Evolutionary conservation across 1,284 basidiomycete genomes (phyloP).

Genomic region (Lentinula novae-zelandiae): DNA sequence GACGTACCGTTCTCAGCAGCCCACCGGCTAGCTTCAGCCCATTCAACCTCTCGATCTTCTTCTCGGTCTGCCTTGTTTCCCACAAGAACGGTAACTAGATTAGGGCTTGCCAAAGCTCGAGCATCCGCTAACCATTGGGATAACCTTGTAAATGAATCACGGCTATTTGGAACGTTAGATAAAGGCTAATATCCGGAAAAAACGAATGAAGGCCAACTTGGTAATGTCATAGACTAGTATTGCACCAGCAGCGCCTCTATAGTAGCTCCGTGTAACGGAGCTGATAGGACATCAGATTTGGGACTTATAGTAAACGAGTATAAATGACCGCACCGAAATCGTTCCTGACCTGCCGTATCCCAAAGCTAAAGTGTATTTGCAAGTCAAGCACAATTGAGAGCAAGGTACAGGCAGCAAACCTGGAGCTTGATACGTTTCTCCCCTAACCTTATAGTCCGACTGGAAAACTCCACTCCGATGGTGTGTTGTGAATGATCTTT

Average conservation of each 20-base stretch:
- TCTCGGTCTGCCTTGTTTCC: constrained; percentile 96
- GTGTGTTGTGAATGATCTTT: constrained; percentile 97
- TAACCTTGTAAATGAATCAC: constrained; percentile 78
- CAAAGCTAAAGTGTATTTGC: constrained; percentile 59
- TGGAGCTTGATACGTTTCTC: constrained; percentile 94
- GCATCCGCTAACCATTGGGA: constrained; percentile 91
- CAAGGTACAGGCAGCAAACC: constrained; percentile 41
- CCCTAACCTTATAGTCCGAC: constrained; percentile 82
- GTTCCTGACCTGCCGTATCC: constrained; percentile 97
- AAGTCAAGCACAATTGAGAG: constrained; percentile 15
- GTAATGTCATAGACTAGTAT: constrained; percentile 97
- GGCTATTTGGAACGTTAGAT: constrained; percentile 39
- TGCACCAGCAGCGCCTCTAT: constrained; percentile 92
- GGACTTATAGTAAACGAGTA: constrained; percentile 3
- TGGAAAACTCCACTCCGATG: constrained; percentile 95
- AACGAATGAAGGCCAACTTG: constrained; percentile 49
- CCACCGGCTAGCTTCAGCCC: constrained; percentile 91
- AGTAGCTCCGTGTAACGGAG: constrained; percentile 96
- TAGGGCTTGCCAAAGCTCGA: constrained; percentile 82
- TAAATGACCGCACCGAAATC: constrained; percentile 66
- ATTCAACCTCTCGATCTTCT: constrained; percentile 93
- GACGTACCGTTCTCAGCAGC: constrained; percentile 85
- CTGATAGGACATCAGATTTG: constrained; percentile 32
- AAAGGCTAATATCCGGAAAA: constrained; percentile 9
- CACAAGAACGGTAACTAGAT: constrained; percentile 88